Conservation (phyloP, 805 yeast genomes). For the Ogataea naganishii region DNA sequence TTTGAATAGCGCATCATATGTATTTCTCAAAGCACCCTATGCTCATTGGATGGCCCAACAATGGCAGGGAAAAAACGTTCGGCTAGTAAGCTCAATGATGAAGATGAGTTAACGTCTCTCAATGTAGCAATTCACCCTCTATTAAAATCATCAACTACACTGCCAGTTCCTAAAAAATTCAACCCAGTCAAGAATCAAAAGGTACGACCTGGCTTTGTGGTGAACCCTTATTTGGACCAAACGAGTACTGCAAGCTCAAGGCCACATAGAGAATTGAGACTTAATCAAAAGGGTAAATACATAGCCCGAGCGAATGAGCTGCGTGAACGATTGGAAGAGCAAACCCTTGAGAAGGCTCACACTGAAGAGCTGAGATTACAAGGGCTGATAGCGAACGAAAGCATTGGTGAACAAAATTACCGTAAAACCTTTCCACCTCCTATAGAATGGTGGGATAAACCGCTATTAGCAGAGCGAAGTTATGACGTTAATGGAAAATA, state of each 20-base stretch:
- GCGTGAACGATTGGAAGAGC: conserved; percentile 31
- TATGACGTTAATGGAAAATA: no score
- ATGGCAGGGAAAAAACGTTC: no score
- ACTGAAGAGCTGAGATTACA: conserved; percentile 22
- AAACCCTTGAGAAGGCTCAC: conserved; percentile 24
- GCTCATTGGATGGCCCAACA: no score
- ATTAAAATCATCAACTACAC: no score
- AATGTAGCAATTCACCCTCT: no score
- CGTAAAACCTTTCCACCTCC: conserved; percentile 44
- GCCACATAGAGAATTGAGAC: conserved; percentile 31
- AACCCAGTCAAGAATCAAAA: no score
- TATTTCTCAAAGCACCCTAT: no score
- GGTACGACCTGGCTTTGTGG: conserved; percentile 16
- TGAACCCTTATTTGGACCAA: conserved; percentile 26
- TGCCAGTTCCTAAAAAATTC: no score
- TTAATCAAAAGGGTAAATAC: conserved; percentile 59
- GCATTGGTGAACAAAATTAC: conserved; percentile 49
- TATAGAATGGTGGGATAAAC: conserved; percentile 88
- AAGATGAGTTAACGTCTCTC: no score
- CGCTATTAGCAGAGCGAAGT: conserved; percentile 31
- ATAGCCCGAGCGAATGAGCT: conserved; percentile 43
- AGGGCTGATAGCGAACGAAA: conserved; percentile 42
- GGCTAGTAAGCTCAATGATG: no score
- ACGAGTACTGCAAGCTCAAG: conserved; percentile 9
- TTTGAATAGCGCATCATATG: no score